phyloP scores from a whole-genome alignment of 352 stramenopile species.

The Globisporangium parvum region DNA sequence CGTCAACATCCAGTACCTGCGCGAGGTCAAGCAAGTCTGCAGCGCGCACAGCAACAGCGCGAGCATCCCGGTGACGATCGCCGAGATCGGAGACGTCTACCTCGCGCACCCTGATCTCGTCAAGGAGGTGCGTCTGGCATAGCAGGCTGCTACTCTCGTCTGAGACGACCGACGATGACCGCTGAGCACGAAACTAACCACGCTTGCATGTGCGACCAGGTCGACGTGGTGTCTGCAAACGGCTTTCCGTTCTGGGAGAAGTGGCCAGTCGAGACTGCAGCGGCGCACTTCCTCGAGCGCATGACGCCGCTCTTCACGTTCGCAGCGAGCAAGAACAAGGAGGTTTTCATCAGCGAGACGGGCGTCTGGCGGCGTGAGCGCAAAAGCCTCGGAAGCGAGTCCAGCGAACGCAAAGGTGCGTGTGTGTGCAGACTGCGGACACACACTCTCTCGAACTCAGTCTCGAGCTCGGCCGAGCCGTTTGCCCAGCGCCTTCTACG shows the following conservation, averaged over 20 bases:
- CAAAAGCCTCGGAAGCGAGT: slow-evolving; percentile 32
- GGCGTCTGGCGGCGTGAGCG: slow-evolving; percentile 32
- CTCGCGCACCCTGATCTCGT: slow-evolving; percentile 35
- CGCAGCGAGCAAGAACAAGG: slow-evolving; percentile 25
- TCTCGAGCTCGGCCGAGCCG: too few relatives aligned
- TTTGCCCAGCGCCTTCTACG: too few relatives aligned
- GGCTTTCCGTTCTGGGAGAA: slow-evolving; percentile 68
- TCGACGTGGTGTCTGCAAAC: slow-evolving; percentile 56
- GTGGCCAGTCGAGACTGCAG: slow-evolving; percentile 24
- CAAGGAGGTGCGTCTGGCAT: slow-evolving; percentile 10
- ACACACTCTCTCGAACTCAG: too few relatives aligned
- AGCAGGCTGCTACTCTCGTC: too few relatives aligned
- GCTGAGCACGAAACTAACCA: too few relatives aligned
- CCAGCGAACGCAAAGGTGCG: slow-evolving; percentile 23
- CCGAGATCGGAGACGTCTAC: slow-evolving; percentile 64
- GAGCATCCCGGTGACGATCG: slow-evolving; percentile 52
- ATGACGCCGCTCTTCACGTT: slow-evolving; percentile 31
- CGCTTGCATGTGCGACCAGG: too few relatives aligned
- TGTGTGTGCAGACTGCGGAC: too few relatives aligned
- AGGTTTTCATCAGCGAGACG: slow-evolving; percentile 60
- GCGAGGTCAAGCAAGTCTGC: slow-evolving; percentile 2
- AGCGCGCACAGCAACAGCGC: not conserved
- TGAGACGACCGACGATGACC: too few relatives aligned
- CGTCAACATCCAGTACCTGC: slow-evolving; percentile 28
- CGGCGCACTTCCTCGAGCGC: slow-evolving; percentile 30